Evolutionary conservation across 2,329 filamentous ascomycete genomes (phyloP).

Genomic region (Trichoderma brevicompactum): DNA sequence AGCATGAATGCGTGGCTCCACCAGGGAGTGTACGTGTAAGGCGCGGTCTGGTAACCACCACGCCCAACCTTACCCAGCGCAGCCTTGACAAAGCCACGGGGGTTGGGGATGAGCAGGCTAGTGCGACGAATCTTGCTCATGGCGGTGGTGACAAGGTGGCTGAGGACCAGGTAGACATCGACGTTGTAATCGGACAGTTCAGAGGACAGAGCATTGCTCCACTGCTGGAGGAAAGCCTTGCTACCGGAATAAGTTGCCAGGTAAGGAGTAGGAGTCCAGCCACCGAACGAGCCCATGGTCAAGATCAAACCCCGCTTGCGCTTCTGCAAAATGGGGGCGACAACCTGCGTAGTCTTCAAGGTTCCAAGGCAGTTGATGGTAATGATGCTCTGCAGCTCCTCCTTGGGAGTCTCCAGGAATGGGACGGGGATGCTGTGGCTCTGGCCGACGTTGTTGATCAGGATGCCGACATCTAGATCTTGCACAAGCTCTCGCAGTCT

Average conservation of each 20-base stretch:
- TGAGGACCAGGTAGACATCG: conserved; percentile 87
- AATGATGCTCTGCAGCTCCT: conserved; percentile 88
- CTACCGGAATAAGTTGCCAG: conserved; percentile 95
- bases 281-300: conserved; percentile 97
- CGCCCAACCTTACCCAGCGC: conserved; percentile 81
- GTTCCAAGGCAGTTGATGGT: conserved; percentile 95
- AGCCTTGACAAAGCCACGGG: conserved; percentile 79
- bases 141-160: conserved; percentile 90
- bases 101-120: conserved; percentile 77
- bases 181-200: conserved; percentile 83
- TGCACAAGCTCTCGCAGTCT: conserved; percentile 69
- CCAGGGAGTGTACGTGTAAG: conserved; percentile 87
- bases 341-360: conserved; percentile 81
- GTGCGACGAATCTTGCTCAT: conserved; percentile 95
- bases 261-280: conserved; percentile 87
- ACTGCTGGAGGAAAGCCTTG: conserved; percentile 97
- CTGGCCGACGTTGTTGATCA: conserved; percentile 97
- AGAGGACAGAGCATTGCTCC: conserved; percentile 82
- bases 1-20: conserved; percentile 92
- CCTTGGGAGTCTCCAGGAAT: conserved; percentile 76
- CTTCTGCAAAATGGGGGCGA: conserved; percentile 82
- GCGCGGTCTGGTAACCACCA: conserved; percentile 76
- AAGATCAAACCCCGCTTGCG: conserved; percentile 87
- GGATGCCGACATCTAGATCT: conserved; percentile 78
- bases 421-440: conserved; percentile 92